Percentiles rank a stretch among this genome's conserved stretches.
Evolutionary conservation across 2,329 filamentous ascomycete species (phyloP).

Genomic region (Pleomassaria siparia): DNA sequence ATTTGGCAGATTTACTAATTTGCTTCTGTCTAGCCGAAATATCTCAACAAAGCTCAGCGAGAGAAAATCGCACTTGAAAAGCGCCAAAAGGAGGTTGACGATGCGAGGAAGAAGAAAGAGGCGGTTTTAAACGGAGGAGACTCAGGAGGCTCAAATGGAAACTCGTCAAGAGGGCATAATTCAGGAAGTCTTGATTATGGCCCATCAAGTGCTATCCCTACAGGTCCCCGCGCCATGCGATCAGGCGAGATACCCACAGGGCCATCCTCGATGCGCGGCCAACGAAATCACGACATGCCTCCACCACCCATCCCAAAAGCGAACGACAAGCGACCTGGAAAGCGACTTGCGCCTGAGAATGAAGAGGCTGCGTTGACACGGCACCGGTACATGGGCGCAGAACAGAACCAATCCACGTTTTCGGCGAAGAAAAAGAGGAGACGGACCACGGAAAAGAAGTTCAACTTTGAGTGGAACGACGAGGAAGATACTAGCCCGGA

Average conservation of each 20-base stretch:
- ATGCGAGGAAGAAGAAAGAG: constrained; percentile 54
- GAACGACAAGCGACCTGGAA: constrained; percentile 31
- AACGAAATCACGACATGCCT: constrained; percentile 52
- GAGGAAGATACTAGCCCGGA: constrained; percentile 89
- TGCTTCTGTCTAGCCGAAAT: constrained; percentile 63
- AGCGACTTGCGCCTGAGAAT: constrained; percentile 50
- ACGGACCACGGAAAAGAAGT: constrained; percentile 92
- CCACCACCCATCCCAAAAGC: constrained; percentile 52
- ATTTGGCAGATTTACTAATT: constrained; percentile 14
- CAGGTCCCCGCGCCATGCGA: constrained; percentile 71
- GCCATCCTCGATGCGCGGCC: constrained; percentile 56
- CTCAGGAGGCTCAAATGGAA: constrained; percentile 11
- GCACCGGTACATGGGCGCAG: constrained; percentile 87
- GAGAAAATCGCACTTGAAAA: constrained; percentile 80
- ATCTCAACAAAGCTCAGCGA: constrained; percentile 79
- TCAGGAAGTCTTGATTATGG: background rate
- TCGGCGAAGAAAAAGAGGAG: constrained; percentile 95
- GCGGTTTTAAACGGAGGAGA: constrained; percentile 18
- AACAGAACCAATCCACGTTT: constrained; percentile 83
- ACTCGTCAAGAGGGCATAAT: background rate
- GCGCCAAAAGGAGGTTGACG: constrained; percentile 69
- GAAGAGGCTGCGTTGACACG: constrained; percentile 74
- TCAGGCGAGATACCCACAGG: constrained; percentile 52
- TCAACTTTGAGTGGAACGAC: constrained; percentile 97
- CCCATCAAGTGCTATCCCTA: constrained; percentile 58